Conservation (phyloP, 768 basidiomycete species). For the Mycena filopes region DNA sequence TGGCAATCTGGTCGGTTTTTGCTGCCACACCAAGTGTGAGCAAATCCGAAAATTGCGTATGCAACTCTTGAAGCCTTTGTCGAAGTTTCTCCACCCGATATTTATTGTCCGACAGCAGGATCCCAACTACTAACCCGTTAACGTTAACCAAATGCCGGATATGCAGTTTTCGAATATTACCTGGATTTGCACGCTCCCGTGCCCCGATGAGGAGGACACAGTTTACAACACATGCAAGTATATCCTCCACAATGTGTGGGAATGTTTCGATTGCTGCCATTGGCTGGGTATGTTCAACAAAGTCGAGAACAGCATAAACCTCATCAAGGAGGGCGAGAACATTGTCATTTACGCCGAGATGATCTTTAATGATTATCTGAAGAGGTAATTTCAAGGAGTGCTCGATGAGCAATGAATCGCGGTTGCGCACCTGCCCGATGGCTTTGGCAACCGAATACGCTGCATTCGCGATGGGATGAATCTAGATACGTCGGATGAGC, state of each 20-base stretch:
- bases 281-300: conserved; percentile 1
- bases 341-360: not conserved
- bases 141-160: no score
- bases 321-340: not conserved
- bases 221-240: not conserved
- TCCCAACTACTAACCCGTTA: not conserved
- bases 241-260: not conserved
- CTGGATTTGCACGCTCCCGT: not conserved
- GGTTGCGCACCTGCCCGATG: not conserved
- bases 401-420: not conserved
- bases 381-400: no score
- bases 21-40: not conserved
- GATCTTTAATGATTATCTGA: not conserved
- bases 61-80: not conserved
- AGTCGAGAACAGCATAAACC: not conserved
- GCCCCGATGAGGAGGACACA: conserved; percentile 1
- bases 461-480: conserved; percentile 2
- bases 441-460: not conserved
- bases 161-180: not conserved
- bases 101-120: conserved; percentile 1
- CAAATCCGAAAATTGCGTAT: not conserved
- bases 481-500: no score
- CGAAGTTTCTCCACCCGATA: not conserved
- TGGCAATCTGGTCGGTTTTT: not conserved
- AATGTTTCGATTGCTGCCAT: not conserved